Base-by-base conservation (phyloP, 2,329 filamentous ascomycete species). In the Periconia macrospinosa region DNA sequence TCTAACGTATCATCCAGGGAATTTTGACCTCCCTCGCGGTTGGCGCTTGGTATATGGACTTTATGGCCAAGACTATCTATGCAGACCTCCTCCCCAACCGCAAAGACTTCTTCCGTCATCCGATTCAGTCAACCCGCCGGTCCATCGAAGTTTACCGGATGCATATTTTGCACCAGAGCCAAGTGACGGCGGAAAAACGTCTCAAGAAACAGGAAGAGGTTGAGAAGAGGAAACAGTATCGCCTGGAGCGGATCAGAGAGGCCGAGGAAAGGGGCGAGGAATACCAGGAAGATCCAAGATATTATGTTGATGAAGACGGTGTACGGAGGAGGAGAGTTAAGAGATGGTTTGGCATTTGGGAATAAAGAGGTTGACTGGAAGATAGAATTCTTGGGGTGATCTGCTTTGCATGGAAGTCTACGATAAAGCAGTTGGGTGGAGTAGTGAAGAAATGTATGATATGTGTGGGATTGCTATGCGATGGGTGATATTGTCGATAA, bases 311-410 rank as follows among this genome's bases (percentile, higher is more conserved):
- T 1, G 69, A 71, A 58, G 67, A 72, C 59, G 77, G 77, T 18
- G 72, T 73, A 15, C 74, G 73, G 58, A 77, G 76, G 69, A 84
- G 79, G 75, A 80, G 81, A 53, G 78, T 86, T 52, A 92, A 92
- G 83, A 92, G 90, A 79, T 92, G 89, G 85, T 78, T 94, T 65
- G 91, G 91, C 14, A 88, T 96, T 67, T 95, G 91, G 82, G 69
- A 74, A 65, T 73, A 69, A 42, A 30, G 45, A 43, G 7, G 18
- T 41, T 17, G n/a, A n/a, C n/a, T n/a, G 33, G 15, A 18, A 14
- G n/a, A 11, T 13, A 19, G n/a, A 19, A 10, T 33, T 30, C 23
- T 43, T 15, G 30, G 35, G 9, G 23, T 27, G 23, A 27, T 8
- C 8, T 8, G 23, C 8, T 8, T 27, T 3, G 23, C 23, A 27